Base-by-base conservation (phyloP, 805 yeast genomes). In the Citeromyces matritensis region DNA sequence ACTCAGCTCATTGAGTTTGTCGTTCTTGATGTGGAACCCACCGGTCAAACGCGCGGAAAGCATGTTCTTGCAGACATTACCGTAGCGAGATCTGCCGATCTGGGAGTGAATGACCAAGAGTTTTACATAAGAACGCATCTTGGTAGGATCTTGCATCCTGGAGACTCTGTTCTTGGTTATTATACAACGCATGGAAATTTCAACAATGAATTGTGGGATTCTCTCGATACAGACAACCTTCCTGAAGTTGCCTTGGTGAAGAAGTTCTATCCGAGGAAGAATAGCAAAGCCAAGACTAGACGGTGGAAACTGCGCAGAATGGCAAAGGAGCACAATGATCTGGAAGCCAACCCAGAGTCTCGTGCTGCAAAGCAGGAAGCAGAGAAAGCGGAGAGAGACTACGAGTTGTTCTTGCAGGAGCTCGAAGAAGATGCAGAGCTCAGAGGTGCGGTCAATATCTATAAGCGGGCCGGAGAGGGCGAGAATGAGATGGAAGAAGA, bases 381-480 rank as follows among this genome's bases (percentile, higher is more conserved):
- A 45, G 97, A 84, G 53, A 69, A 81, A 45, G 95, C 94, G 4
- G 96, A 88, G 58, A 76, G 73, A 55, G 98, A 88, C 58, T 91
- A 84, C 60, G 98, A 88, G 60, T 50, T 78, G 42, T 91, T 91
- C 82, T 70, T 91, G 59, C 96, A 84, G 60, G 95, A 91, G 55
- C 72, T 91, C 52, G 98, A 91, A 63, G 97, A 91, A 58, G 98
- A 91, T 57, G 75, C 75, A 34, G 98, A 91, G 52, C 69, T 91
- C 52, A 80, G 98, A 63, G 85, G 79, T 45, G 73, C 84, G 29
- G 73, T 91, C 54, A 88, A 91, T 51, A 48, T 91, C 47, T 91
- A 91, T 64, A 91, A 85, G 60, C 72, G 77, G 33, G 44, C 39
- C 10, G 46, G 48, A 8, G 48, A 30, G 21, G 49, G 38, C 17